These are phyloP conservation scores for Eremothecium cymbalariae DNA, from an alignment of 1,139 yeast species.

Conservation along the genomic window DNA sequence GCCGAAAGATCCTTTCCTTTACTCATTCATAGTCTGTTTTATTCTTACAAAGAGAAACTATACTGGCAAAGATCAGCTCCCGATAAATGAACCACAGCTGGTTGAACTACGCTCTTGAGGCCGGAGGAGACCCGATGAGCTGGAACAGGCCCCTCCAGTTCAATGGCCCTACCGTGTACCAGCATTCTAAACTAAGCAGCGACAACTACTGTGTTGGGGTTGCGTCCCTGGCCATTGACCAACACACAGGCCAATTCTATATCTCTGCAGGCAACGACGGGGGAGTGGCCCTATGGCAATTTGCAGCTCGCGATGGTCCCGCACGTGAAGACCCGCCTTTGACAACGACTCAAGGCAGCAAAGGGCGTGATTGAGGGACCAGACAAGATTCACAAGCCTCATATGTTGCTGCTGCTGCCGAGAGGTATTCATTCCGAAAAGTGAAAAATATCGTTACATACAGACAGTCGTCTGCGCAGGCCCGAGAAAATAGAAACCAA, in stretches of 20 bases:
- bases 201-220: conserved; percentile 23
- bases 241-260: conserved; percentile 38
- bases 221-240: conserved; percentile 59
- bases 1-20: no score
- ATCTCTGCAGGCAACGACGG: conserved; percentile 77
- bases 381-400: conserved; percentile 11
- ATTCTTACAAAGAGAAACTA: no score
- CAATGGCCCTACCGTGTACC: conserved; percentile 2
- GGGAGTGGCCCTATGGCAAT: conserved; percentile 53
- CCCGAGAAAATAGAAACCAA: background rate
- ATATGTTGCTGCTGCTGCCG: conserved; percentile 2
- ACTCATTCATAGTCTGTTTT: no score
- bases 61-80: background rate
- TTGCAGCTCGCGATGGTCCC: background rate
- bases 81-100: conserved; percentile 4
- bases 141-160: conserved; percentile 1
- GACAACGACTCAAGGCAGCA: no score
- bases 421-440: conserved; percentile 4
- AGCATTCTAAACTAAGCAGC: background rate
- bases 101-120: conserved; percentile 4
- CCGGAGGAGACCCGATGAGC: background rate
- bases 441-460: conserved; percentile 3
- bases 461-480: conserved; percentile 4
- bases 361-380: conserved; percentile 15
- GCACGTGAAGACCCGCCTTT: no score